Evolutionary conservation across 2,329 filamentous ascomycete genomes (phyloP).

Genomic region (Chaetomium olivaceum): DNA sequence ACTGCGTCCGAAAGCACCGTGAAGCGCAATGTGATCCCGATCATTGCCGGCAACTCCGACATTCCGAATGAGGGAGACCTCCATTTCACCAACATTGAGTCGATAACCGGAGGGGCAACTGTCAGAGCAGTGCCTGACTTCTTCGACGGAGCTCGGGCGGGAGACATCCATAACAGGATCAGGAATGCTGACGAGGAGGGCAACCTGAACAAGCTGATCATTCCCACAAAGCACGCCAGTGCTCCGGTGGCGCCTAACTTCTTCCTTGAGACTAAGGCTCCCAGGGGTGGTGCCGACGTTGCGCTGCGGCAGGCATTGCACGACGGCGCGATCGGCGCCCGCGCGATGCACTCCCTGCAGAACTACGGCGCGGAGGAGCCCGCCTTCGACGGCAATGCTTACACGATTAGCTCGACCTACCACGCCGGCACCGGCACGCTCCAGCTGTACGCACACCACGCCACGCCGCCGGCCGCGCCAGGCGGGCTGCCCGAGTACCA

Average conservation of each 20-base stretch:
- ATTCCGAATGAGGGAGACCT: too few species aligned
- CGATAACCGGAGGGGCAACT: too few species aligned
- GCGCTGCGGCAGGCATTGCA: slow-evolving; percentile 39
- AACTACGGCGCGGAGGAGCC: slow-evolving; percentile 38
- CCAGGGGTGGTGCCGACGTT: not conserved
- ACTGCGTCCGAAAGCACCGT: slow-evolving; percentile 2
- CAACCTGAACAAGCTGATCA: slow-evolving; percentile 25
- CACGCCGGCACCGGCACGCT: slow-evolving; percentile 28
- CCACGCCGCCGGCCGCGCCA: slow-evolving; percentile 36
- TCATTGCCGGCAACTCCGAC: too few species aligned
- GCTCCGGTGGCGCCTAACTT: slow-evolving; percentile 16
- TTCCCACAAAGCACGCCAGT: slow-evolving; percentile 26
- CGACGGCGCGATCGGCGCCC: slow-evolving; percentile 40
- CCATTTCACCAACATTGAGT: too few species aligned
- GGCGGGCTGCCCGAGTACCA: slow-evolving; percentile 43
- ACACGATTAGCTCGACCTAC: slow-evolving; percentile 43
- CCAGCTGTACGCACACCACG: slow-evolving; percentile 36
- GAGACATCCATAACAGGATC: slow-evolving; percentile 14
- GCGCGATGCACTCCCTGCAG: slow-evolving; percentile 43
- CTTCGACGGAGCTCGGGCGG: slow-evolving; percentile 23
- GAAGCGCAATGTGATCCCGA: slow-evolving; percentile 16
- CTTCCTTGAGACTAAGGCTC: slow-evolving; percentile 10
- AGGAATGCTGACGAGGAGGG: too few species aligned
- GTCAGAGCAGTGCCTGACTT: slow-evolving; percentile 20
- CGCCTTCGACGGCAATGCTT: slow-evolving; percentile 39